A percentile compares a stretch with the other conserved stretches of the same genome.
Evolutionary conservation across 2,329 filamentous ascomycete species (phyloP).

Genomic region (Dryadomyces sulphureus): DNA sequence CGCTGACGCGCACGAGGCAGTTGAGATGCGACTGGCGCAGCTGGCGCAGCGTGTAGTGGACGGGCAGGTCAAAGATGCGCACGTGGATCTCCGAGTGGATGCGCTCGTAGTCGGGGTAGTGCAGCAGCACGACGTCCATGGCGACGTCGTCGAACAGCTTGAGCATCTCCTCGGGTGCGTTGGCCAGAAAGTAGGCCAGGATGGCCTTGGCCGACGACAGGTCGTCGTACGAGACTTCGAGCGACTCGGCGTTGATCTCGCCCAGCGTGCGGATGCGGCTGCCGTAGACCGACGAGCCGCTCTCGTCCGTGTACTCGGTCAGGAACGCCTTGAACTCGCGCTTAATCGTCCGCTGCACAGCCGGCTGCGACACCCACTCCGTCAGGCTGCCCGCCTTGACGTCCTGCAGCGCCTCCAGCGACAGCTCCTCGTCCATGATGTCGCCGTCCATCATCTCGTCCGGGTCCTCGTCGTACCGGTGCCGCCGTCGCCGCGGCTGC

Average conservation of each 20-base stretch:
- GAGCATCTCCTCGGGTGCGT: conserved; percentile 86
- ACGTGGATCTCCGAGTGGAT: conserved; percentile 98
- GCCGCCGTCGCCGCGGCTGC: conserved; percentile 70
- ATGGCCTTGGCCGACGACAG: conserved; percentile 83
- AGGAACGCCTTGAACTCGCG: conserved; percentile 96
- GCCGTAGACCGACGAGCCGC: conserved; percentile 84
- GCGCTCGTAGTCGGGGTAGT: conserved; percentile 94
- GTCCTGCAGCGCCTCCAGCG: conserved; percentile 79
- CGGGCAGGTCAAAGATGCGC: conserved; percentile 84
- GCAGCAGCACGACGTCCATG: conserved; percentile 87
- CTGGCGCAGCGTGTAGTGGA: conserved; percentile 89
- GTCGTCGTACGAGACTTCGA: conserved; percentile 93
- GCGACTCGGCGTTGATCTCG: conserved; percentile 88
- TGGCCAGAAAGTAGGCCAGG: conserved; percentile 88
- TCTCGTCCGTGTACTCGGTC: conserved; percentile 85
- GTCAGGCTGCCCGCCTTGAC: conserved; percentile 87
- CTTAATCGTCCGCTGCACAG: conserved; percentile 85
- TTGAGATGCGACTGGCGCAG: conserved; percentile 92
- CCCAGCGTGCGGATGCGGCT: conserved; percentile 89
- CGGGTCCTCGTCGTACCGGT: conserved; percentile 86
- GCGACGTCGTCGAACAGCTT: conserved; percentile 94
- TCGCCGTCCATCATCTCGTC: conserved; percentile 87
- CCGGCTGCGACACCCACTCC: conserved; percentile 84
- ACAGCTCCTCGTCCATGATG: conserved; percentile 91
- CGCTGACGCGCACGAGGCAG: conserved; percentile 84